Percentiles rank a stretch among this genome's conserved stretches.
Evolutionary conservation across 495 filamentous ascomycete species (phyloP).

Genomic region (Hyaloscypha bicolor): DNA sequence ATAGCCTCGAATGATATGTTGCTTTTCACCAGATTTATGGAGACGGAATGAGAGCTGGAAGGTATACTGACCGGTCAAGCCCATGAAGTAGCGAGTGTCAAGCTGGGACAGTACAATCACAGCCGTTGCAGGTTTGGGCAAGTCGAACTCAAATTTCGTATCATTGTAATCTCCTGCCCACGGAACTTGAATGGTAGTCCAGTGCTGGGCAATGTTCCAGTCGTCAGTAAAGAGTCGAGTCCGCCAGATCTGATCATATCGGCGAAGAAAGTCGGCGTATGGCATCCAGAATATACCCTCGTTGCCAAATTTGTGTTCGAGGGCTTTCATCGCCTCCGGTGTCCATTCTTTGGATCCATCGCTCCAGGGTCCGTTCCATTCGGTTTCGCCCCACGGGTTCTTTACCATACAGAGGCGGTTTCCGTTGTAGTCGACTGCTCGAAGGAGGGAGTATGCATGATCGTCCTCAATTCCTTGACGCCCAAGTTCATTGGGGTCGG

Average conservation of each 20-base stretch:
- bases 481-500: conserved; percentile 48
- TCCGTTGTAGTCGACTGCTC: conserved; percentile 76
- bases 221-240: conserved; percentile 81
- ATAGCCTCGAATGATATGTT: conserved; percentile 73
- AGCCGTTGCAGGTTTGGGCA: conserved; percentile 66
- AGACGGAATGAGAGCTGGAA: conserved; percentile 82
- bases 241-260: conserved; percentile 81
- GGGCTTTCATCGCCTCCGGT: conserved; percentile 76
- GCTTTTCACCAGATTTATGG: conserved; percentile 74
- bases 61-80: conserved; percentile 78
- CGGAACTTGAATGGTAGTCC: conserved; percentile 82
- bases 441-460: conserved; percentile 89
- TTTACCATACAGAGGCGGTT: conserved; percentile 74
- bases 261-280: conserved; percentile 80
- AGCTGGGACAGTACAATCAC: conserved; percentile 80
- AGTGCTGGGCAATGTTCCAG: conserved; percentile 82
- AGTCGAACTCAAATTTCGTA: conserved; percentile 75
- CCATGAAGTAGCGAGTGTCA: conserved; percentile 83
- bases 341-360: conserved; percentile 94
- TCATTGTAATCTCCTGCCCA: conserved; percentile 86
- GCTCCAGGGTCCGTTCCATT: conserved; percentile 86
- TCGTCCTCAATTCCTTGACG: conserved; percentile 74
- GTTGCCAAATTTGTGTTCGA: conserved; percentile 76
- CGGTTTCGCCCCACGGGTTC: conserved; percentile 87
- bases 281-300: conserved; percentile 75